Evolutionary conservation across 352 stramenopile species (phyloP).

Genomic region (Globisporangium ultimum): DNA sequence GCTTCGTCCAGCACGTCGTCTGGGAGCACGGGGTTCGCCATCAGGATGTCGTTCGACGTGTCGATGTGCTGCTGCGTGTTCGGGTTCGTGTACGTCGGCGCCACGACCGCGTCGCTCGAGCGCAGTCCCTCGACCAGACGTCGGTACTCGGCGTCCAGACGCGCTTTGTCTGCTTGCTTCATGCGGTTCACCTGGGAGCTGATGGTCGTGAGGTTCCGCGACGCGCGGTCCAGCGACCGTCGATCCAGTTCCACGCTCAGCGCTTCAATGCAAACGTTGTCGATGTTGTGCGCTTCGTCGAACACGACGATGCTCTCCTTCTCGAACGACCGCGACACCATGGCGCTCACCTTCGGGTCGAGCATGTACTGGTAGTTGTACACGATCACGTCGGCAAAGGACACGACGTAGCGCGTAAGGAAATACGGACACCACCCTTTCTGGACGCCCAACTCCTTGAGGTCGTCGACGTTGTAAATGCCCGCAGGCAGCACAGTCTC

Average conservation of each 20-base stretch:
- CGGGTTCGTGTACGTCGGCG: constrained; percentile 47
- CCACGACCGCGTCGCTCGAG: constrained; percentile 80
- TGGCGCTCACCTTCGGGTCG: constrained; percentile 94
- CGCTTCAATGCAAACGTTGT: constrained; percentile 99
- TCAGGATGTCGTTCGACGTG: constrained; percentile 59
- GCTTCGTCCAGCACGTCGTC: constrained; percentile 96
- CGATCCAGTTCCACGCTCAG: constrained; percentile 96
- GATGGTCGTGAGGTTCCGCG: constrained; percentile 83
- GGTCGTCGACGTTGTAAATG: constrained; percentile 96
- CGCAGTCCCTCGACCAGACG: constrained; percentile 95
- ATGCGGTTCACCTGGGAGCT: constrained; percentile 79
- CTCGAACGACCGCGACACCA: constrained; percentile 94
- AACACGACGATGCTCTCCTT: constrained; percentile 94
- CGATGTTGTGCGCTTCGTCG: constrained; percentile 99
- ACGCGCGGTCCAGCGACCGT: constrained; percentile 89
- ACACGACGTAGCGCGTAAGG: constrained; percentile 95
- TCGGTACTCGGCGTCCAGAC: constrained; percentile 94
- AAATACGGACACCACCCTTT: constrained; percentile 99
- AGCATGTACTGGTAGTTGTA: constrained; percentile 99
- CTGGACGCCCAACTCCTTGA: constrained; percentile 90
- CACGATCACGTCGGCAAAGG: constrained; percentile 97
- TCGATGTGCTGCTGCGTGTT: constrained; percentile 37
- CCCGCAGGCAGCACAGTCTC: constrained; percentile 89
- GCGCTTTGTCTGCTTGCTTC: constrained; percentile 89
- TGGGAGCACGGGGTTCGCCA: constrained; percentile 81